A percentile compares a stretch with the other conserved stretches of the same genome.
phyloP scores from a whole-genome alignment of 164 flowering plant genomes.

The Sextonia rubra region DNA sequence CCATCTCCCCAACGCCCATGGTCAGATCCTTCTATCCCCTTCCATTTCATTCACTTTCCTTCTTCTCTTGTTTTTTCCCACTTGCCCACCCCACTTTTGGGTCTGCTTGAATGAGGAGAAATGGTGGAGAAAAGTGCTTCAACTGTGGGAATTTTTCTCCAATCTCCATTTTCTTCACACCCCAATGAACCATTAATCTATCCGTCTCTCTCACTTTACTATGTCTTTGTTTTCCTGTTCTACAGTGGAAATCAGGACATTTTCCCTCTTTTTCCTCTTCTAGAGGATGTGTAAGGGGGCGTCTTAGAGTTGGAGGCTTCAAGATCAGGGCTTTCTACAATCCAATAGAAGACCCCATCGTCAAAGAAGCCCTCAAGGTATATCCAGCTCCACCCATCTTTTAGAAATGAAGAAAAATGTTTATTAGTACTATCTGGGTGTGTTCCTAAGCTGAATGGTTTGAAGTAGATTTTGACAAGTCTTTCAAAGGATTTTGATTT shows the following conservation, averaged over 20 bases:
- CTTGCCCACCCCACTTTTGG: too few relatives aligned
- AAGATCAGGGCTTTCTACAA: slow-evolving; percentile 23
- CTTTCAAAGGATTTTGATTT: too few relatives aligned
- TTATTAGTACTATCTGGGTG: neutral
- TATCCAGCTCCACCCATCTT: neutral
- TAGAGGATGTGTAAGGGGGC: neutral
- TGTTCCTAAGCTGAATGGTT: neutral
- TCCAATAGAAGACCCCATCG: slow-evolving; percentile 22
- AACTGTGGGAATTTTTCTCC: too few relatives aligned
- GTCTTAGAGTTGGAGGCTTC: neutral
- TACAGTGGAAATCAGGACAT: neutral
- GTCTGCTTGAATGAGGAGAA: too few relatives aligned
- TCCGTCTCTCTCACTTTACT: too few relatives aligned
- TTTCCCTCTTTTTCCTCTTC: neutral
- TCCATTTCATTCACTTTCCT: too few relatives aligned
- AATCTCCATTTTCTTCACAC: too few relatives aligned
- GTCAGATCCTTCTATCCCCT: too few relatives aligned
- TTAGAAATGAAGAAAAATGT: neutral
- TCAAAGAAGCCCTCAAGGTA: slow-evolving; percentile 33
- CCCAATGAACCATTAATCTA: too few relatives aligned
- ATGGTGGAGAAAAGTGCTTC: too few relatives aligned
- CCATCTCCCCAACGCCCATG: too few relatives aligned
- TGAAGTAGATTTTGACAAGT: neutral
- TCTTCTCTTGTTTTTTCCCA: too few relatives aligned
- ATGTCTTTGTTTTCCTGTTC: neutral